Evolutionary conservation across 768 basidiomycete species (phyloP).

Genomic region (Kockovaella imperatae): DNA sequence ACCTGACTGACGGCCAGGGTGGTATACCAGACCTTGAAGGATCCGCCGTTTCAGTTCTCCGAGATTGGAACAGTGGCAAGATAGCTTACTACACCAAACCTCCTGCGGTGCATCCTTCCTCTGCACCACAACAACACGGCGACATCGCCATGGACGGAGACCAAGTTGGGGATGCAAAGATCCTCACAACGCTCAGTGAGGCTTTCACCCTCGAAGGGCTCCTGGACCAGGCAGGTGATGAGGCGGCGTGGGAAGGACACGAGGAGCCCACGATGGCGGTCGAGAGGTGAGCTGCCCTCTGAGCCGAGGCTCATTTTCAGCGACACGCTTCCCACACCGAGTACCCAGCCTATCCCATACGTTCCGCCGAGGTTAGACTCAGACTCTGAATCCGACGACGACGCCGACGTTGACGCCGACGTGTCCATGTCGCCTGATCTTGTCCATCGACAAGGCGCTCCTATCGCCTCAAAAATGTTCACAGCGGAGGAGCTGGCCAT

Average conservation of each 20-base stretch:
- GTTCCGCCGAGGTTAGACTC: neutral
- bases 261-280: neutral
- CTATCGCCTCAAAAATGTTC: slow-evolving; percentile 24
- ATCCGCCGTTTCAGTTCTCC: slow-evolving; percentile 70
- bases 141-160: slow-evolving; percentile 64
- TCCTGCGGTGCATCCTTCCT: slow-evolving; percentile 68
- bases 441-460: neutral
- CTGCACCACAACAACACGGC: slow-evolving; percentile 51
- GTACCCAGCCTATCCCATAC: too few species aligned
- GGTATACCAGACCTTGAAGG: slow-evolving; percentile 82
- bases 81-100: slow-evolving; percentile 82
- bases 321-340: too few species aligned
- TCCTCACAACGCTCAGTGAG: slow-evolving; percentile 60
- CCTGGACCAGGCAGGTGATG: slow-evolving; percentile 70
- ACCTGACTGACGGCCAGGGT: slow-evolving; percentile 51
- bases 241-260: slow-evolving; percentile 57
- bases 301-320: too few species aligned
- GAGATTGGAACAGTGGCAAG: slow-evolving; percentile 94
- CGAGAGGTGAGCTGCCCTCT: too few species aligned
- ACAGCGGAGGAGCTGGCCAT: slow-evolving; percentile 38
- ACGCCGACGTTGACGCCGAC: neutral
- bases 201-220: slow-evolving; percentile 76
- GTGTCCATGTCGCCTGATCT: slow-evolving; percentile 3
- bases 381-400: neutral
- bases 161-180: slow-evolving; percentile 70